Base-by-base conservation (phyloP, 2,329 filamentous ascomycete species). In the Berkeleyomyces rouxiae region DNA sequence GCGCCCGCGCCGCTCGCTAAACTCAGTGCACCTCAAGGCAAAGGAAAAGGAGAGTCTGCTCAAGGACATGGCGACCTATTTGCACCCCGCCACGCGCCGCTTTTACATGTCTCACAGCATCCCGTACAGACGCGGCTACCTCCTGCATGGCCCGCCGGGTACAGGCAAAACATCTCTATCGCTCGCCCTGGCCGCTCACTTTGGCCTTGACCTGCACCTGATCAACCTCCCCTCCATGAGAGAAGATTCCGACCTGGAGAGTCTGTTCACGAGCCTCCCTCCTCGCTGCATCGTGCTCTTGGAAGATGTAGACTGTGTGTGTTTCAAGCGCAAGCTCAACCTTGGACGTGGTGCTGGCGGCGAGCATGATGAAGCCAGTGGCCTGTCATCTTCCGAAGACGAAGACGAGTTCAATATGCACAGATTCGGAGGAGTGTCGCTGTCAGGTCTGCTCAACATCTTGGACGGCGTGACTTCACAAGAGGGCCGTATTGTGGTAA, bases 381-480 rank as follows among this genome's bases (percentile, higher is more conserved):
- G 37, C 13, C 1, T 55, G 10, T 61, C 23, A 13, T 42, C 23
- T 11, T 65, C 61, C 46, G 66, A 62, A 46, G 64, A 67, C 10
- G 71, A 70, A 57, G 67, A 72, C 43, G 71, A 63, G 39, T 64
- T 66, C 63, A 66, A 65, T 23, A 68, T 64, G 11, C 64, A 67
- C 16, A 59, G 23, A 43, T 10, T 44, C 23, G 67, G 43, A 16
- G 33, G 58, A 7, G 31, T 64, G 42, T 88, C 86, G 0, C 78
- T 93, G 1, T 88, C 87, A 0, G 88, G 88, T 0, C 78, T 95
- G 0, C 79, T 95, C 60, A 95, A 95, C 71, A 86, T 86, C 64
- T 89, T 95, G 65, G 88, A 95, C 68, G 87, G 89, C 62, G 87
- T 90, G 0, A 86, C 86, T 0, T 87, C 84, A 2, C 86, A 88